Percentiles rank a stretch among this genome's conserved stretches.
Conservation (phyloP, 305 asterid genomes). For the Rubia peregrina region DNA sequence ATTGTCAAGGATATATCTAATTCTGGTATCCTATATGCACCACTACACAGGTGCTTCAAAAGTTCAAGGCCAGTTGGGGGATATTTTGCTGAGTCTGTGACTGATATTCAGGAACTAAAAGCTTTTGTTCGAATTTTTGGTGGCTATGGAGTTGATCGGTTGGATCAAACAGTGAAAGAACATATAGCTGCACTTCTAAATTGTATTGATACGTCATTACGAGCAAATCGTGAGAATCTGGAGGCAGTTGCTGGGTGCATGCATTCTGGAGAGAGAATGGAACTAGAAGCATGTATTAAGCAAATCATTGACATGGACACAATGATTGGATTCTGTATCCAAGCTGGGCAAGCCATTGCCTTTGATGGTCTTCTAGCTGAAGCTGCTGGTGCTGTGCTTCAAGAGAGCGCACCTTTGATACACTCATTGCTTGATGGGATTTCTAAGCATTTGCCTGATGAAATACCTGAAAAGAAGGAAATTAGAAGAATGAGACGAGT, state of each 20-base stretch:
- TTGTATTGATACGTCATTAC: constrained; percentile 87
- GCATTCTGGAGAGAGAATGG: constrained; percentile 83
- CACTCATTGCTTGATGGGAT: constrained; percentile 73
- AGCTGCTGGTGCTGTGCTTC: constrained; percentile 76
- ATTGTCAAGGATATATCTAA: constrained; percentile 86
- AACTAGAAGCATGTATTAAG: constrained; percentile 65
- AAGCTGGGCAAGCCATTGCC: constrained; percentile 94
- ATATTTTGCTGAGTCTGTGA: constrained; percentile 86
- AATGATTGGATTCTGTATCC: constrained; percentile 87
- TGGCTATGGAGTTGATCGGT: constrained; percentile 89
- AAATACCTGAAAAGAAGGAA: constrained; percentile 83
- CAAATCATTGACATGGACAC: constrained; percentile 97
- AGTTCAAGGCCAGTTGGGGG: constrained; percentile 95
- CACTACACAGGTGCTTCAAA: constrained; percentile 84
- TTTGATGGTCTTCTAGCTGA: constrained; percentile 81
- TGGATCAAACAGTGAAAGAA: constrained; percentile 91
- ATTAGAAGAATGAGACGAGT: constrained; percentile 89
- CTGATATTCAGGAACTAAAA: constrained; percentile 72
- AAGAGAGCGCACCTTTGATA: constrained; percentile 90
- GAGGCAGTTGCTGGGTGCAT: constrained; percentile 94
- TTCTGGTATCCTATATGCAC: constrained; percentile 87
- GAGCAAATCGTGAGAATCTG: constrained; percentile 90
- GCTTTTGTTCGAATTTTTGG: constrained; percentile 86
- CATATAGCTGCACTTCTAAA: constrained; percentile 92
- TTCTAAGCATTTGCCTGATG: constrained; percentile 74